Base-by-base conservation (phyloP, 345 rosid species). In the Populus pruinosa region DNA sequence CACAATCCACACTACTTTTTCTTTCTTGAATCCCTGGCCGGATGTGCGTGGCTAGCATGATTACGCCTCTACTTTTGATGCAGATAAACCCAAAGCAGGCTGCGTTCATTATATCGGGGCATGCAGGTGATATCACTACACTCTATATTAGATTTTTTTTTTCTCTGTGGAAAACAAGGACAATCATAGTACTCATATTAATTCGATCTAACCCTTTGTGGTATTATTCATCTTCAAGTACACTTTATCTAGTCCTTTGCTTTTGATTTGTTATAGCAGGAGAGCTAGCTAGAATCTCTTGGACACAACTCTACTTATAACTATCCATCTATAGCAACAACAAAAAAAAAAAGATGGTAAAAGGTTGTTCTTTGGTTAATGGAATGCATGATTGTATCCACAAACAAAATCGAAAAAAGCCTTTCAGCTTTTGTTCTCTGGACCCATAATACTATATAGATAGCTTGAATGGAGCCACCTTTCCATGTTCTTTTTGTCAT, bases 1-100 rank as follows among this genome's bases (percentile, higher is more conserved):
- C 76, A 73, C 63, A 85, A 82, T 79, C 74, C 62, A 36, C 11
- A 8, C 69, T 55, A 79, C 50, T 25, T 66, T 67, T 68, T 61
- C 23, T 64, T 31, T 65, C 62, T 72, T 66, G 47, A 70, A 61
- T 78, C 76, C 67, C 76, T 78, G 65, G 31, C 66, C 67, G 67
- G 76, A 65, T 76, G 76, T 78, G 81, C 66, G 81, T 49, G 59
- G 5, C 29, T 25, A 1, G 29, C 17, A 76, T 67, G 77, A 74
- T 74, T 44, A 31, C n/a, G 70, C 70, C 47, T 31, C 11, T 14
- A 44, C 41, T 23, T 33, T 65, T 50, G 27, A 47, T 23, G 72
- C 78, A 49, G 47, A 23, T 41, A 8, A 73, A 38, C 68, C 76
- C 25, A 23, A 4, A 53, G n/a, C 59, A 53, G 21, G 59, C 2